phyloP scores from a whole-genome alignment of 2,329 filamentous ascomycete species.

The Aspergillus fructus region DNA sequence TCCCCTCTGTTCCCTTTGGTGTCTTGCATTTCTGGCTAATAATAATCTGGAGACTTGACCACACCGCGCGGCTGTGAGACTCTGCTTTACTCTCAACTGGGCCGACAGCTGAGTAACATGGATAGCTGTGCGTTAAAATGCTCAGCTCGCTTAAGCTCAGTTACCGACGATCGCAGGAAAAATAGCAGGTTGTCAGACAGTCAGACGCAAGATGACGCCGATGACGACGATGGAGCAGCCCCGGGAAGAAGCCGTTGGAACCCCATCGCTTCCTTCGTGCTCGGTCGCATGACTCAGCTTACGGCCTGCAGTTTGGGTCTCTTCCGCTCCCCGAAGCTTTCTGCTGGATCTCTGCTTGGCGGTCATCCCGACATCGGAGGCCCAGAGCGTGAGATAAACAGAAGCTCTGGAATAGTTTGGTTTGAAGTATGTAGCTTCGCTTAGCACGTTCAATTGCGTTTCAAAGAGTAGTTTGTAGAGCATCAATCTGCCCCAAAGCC shows the following conservation, averaged over 20 bases:
- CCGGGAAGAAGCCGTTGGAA: not conserved
- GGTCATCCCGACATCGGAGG: too few relatives aligned
- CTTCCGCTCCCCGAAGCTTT: not conserved
- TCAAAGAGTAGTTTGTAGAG: not conserved
- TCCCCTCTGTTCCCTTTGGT: conserved; percentile 1
- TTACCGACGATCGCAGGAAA: not conserved
- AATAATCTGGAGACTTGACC: not conserved
- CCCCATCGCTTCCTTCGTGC: not conserved
- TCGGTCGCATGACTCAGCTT: conserved; percentile 1
- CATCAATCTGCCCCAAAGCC: not conserved
- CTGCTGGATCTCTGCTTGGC: too few relatives aligned
- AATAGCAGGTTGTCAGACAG: not conserved
- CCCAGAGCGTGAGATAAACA: too few relatives aligned
- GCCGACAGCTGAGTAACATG: not conserved
- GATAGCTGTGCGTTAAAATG: not conserved
- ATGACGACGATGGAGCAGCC: not conserved
- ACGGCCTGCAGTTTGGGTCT: not conserved
- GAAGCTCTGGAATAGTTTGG: too few relatives aligned
- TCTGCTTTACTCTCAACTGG: conserved; percentile 1
- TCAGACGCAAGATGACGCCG: not conserved
- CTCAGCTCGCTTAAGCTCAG: not conserved
- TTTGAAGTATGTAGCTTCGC: too few relatives aligned
- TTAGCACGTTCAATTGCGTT: too few relatives aligned
- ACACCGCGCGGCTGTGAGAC: not conserved
- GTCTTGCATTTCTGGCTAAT: conserved; percentile 6